Conservation (phyloP, 306 rosid species). For the Luffa aegyptiaca region DNA sequence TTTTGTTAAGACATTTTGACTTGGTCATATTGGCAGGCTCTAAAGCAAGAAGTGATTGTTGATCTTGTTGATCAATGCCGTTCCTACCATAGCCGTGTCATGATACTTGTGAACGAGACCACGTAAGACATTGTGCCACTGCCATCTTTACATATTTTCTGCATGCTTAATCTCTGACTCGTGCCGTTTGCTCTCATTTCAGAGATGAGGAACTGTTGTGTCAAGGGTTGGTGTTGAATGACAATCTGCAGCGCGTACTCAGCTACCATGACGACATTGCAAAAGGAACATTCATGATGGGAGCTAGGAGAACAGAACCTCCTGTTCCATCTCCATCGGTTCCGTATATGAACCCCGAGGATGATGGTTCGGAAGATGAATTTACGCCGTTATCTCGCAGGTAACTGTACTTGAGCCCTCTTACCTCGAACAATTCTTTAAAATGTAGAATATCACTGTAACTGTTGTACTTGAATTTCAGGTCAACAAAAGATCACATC, state of each 20-base stretch:
- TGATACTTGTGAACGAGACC: conserved; percentile 75
- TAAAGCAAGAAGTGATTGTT: conserved; percentile 80
- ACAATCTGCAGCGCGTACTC: conserved; percentile 77
- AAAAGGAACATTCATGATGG: conserved; percentile 35
- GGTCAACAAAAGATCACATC: conserved; percentile 51
- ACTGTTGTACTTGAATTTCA: conserved; percentile 18
- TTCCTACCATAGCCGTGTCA: conserved; percentile 71
- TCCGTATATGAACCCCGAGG: conserved; percentile 72
- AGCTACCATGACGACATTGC: conserved; percentile 53
- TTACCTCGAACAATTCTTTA: not conserved
- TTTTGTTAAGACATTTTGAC: not conserved
- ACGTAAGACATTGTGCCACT: conserved; percentile 30
- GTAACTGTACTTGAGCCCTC: conserved; percentile 15
- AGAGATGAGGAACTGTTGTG: conserved; percentile 72
- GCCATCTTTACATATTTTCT: not conserved
- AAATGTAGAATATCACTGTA: not conserved
- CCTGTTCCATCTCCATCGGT: conserved; percentile 52
- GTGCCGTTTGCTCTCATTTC: conserved; percentile 17
- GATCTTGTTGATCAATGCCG: conserved; percentile 98
- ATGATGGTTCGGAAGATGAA: conserved; percentile 80
- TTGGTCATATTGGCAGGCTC: conserved; percentile 47
- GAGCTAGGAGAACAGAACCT: conserved; percentile 41
- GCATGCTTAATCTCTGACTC: conserved; percentile 5
- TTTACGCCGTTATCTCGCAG: conserved; percentile 71
- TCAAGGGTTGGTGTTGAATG: conserved; percentile 72